Evolutionary conservation across 371 early-diverging fungal species (phyloP).

Genomic region (Sanchytrium tribonematis): DNA sequence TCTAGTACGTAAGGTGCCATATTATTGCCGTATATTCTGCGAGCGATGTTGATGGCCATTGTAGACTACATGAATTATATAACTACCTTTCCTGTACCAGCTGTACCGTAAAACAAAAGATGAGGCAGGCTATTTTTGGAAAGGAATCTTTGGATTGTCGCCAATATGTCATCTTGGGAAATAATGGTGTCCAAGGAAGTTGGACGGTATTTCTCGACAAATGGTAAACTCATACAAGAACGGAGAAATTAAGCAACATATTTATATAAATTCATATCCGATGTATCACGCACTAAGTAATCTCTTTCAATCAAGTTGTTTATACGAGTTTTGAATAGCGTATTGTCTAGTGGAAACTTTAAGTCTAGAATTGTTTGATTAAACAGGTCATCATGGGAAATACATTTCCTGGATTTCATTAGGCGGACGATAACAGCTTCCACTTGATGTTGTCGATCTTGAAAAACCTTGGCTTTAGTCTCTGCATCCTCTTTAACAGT

Average conservation of each 20-base stretch:
- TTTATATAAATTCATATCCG: neutral
- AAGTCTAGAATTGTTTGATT: neutral
- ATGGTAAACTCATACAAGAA: neutral
- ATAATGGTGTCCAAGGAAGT: constrained; percentile 50
- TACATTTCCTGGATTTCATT: neutral
- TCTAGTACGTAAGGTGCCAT: constrained; percentile 10
- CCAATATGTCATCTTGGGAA: constrained; percentile 61
- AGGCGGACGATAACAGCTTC: neutral
- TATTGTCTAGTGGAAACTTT: neutral
- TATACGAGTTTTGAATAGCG: neutral
- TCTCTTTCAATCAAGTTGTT: neutral
- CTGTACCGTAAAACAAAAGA: constrained; percentile 90
- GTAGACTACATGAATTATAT: too few relatives aligned
- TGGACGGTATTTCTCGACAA: constrained; percentile 82
- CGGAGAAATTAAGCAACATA: neutral
- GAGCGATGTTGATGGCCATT: constrained; percentile 66
- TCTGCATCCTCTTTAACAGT: neutral
- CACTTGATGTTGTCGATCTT: neutral
- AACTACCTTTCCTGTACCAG: constrained; percentile 89
- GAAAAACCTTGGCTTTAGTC: neutral
- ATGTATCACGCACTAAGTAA: neutral
- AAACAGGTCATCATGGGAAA: neutral
- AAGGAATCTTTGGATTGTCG: constrained; percentile 62
- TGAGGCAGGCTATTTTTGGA: constrained; percentile 81
- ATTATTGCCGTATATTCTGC: constrained; percentile 46